These are phyloP conservation scores for Datura wrightii DNA, from an alignment of 257 asterid species.

Conservation along the genomic window DNA sequence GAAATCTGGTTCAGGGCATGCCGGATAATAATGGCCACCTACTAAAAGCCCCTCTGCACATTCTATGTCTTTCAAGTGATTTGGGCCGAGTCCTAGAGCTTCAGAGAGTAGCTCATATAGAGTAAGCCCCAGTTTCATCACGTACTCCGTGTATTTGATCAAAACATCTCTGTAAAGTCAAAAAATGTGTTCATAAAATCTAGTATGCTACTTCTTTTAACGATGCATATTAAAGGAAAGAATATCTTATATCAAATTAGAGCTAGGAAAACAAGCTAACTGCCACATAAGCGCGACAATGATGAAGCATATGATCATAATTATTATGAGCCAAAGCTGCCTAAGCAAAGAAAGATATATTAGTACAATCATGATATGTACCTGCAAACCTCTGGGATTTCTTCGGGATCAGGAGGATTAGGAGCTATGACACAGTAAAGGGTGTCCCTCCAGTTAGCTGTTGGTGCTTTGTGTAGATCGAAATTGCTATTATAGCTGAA, in stretches of 20 bases:
- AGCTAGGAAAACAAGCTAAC: too few relatives aligned
- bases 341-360: too few relatives aligned
- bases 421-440: constrained; percentile 51
- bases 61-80: constrained; percentile 46
- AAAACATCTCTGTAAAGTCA: constrained; percentile 36
- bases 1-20: constrained; percentile 55
- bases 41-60: constrained; percentile 37
- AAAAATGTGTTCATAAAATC: background rate
- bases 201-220: background rate
- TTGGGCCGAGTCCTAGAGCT: constrained; percentile 43
- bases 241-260: too few relatives aligned
- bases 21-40: constrained; percentile 45
- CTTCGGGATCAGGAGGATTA: constrained; percentile 37
- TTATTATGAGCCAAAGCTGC: too few relatives aligned
- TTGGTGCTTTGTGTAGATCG: constrained; percentile 38
- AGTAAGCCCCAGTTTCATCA: constrained; percentile 40
- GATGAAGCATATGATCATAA: too few relatives aligned
- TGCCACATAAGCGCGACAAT: too few relatives aligned
- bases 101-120: constrained; percentile 50
- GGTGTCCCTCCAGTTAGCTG: constrained; percentile 59
- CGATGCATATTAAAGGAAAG: background rate
- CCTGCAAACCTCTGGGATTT: constrained; percentile 57
- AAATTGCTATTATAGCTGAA: constrained; percentile 46
- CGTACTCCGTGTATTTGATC: constrained; percentile 46
- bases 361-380: background rate